Evolutionary conservation across 495 filamentous ascomycete genomes (phyloP).

Genomic region (Penicillium ochrochloron): DNA sequence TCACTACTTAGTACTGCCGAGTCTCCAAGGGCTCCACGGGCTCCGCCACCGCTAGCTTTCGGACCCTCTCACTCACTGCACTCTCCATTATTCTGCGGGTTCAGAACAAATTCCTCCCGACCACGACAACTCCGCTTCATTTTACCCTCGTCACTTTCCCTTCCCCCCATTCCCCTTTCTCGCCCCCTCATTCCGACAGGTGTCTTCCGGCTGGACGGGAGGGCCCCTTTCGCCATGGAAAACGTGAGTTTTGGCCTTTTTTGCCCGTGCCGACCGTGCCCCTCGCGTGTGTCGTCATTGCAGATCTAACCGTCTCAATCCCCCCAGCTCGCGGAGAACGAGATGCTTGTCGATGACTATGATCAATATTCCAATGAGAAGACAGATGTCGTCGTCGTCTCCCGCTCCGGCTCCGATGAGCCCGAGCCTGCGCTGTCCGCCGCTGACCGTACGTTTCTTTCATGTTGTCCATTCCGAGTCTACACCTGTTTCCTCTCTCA

Average conservation of each 20-base stretch:
- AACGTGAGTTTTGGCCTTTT: conserved; percentile 43
- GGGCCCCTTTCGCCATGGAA: conserved; percentile 49
- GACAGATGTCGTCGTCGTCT: conserved; percentile 84
- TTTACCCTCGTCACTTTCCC: conserved; percentile 11
- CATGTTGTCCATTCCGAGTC: conserved; percentile 5
- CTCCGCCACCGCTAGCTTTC: conserved; percentile 42
- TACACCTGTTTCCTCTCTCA: conserved; percentile 15
- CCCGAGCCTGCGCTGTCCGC: conserved; percentile 60
- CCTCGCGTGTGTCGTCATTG: conserved; percentile 34
- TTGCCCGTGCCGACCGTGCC: conserved; percentile 23
- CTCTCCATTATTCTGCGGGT: conserved; percentile 27
- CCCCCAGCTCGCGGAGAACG: conserved; percentile 50
- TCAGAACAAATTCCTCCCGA: conserved; percentile 38
- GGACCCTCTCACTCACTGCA: conserved; percentile 18
- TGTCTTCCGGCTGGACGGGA: conserved; percentile 36
- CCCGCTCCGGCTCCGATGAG: conserved; percentile 64
- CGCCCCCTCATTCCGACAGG: conserved; percentile 25
- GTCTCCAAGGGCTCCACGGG: conserved; percentile 20
- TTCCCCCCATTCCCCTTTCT: conserved; percentile 17
- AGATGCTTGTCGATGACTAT: conserved; percentile 75
- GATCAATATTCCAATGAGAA: conserved; percentile 77
- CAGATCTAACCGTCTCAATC: conserved; percentile 31
- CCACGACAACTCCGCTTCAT: conserved; percentile 18
- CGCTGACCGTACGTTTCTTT: conserved; percentile 68
- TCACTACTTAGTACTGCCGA: conserved; percentile 20